Base-by-base conservation (phyloP, 352 stramenopile species). In the Globisporangium nagaii region DNA sequence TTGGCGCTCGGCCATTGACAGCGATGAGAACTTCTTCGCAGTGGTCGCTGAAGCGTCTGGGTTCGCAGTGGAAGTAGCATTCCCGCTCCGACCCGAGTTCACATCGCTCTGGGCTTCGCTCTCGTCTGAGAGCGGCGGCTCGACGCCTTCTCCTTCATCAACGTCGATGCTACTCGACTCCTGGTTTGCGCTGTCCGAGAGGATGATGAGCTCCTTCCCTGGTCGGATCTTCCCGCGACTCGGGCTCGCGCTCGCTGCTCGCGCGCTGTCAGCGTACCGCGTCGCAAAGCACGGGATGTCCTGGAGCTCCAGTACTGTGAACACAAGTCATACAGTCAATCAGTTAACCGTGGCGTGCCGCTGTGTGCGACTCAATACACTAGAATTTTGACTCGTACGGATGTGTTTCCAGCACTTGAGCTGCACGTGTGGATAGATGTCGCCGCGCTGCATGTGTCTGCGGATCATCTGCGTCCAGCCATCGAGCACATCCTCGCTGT, bases 401-500 rank as follows among this genome's bases (percentile, higher is more conserved):
- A 90, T 88, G 45, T 93, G 71, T 24, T 79, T 84, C 83, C 79
- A 93, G 57, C 83, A 93, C 53, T 88, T 89, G 62, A 72, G 59
- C 48, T 86, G 78, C 28, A 62, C 66, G 31, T 71, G 62, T 22
- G 79, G 66, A 42, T 90, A 82, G 15, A 86, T 77, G 24, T 88
- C 79, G 30, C 83, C 79, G 2, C 83, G 78, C 34, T 90, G 75
- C 39, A 93, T 79, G 43, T 83, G 73, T 25, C 65, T 62, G 1
- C 71, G 77, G 42, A 90, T 82, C 64, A 87, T 86, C 82, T 92
- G 52, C 22, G 7, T 20, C n/a, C n/a, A n/a, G n/a, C n/a, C n/a
- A n/a, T n/a, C n/a, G n/a, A n/a, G n/a, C n/a, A n/a, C n/a, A n/a
- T n/a, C n/a, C n/a, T n/a, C n/a, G n/a, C n/a, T n/a, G n/a, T n/a